A percentile compares a stretch with the other conserved stretches of the same genome.
These are phyloP conservation scores for Alternaria triticimaculans DNA, from an alignment of 2,329 filamentous ascomycete species.

Conservation along the genomic window DNA sequence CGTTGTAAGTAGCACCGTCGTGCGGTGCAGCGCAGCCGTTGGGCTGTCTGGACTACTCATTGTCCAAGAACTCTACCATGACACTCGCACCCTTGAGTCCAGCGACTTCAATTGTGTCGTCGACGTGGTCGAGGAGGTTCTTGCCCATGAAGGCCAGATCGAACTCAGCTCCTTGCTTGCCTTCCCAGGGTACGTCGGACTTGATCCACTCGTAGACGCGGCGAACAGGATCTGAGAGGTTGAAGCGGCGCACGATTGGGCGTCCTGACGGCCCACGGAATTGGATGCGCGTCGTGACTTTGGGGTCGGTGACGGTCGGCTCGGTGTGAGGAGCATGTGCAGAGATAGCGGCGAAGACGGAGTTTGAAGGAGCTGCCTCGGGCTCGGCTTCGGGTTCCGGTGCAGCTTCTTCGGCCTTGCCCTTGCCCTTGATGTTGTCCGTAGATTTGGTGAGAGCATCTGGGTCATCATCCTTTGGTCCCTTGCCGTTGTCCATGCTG, in stretches of 20 bases:
- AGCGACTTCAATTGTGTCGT: conserved; percentile 77
- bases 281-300: conserved; percentile 84
- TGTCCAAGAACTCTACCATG: conserved; percentile 82
- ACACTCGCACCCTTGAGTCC: conserved; percentile 92
- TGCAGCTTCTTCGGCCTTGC: conserved; percentile 27
- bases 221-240: conserved; percentile 74
- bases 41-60: conserved; percentile 9
- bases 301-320: conserved; percentile 69
- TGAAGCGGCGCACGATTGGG: conserved; percentile 86
- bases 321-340: conserved; percentile 77
- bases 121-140: conserved; percentile 79
- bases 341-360: conserved; percentile 74
- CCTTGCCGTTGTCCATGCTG: conserved; percentile 69
- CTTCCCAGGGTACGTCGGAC: conserved; percentile 77
- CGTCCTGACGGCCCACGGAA: conserved; percentile 76
- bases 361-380: conserved; percentile 32
- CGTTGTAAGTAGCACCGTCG: background rate
- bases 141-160: conserved; percentile 88
- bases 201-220: conserved; percentile 97
- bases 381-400: conserved; percentile 22
- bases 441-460: conserved; percentile 81
- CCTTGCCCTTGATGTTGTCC: conserved; percentile 62
- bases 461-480: conserved; percentile 73
- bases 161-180: conserved; percentile 78
- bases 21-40: background rate